Conservation (phyloP, 2,329 filamentous ascomycete genomes). For the Magnaporthiopsis incrustans region DNA sequence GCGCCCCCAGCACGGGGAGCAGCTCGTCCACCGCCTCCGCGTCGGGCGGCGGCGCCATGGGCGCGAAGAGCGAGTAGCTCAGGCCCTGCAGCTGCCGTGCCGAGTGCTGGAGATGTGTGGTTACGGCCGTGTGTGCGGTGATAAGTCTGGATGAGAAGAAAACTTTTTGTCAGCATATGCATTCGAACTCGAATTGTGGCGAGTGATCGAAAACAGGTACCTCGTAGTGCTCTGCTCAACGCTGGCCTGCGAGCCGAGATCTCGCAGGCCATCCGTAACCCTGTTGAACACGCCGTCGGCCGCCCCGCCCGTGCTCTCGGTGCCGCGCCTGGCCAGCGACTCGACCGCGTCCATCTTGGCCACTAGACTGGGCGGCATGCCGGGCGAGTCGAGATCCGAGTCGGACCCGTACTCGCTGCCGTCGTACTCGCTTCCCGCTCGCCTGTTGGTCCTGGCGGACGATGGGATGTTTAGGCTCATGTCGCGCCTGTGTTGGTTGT, state of each 20-base stretch:
- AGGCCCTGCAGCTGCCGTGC: conserved; percentile 68
- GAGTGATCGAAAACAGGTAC: conserved; percentile 30
- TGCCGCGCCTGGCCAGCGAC: conserved; percentile 56
- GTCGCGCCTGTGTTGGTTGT: conserved; percentile 18
- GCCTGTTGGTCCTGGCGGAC: conserved; percentile 38
- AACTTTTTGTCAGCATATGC: too few species aligned
- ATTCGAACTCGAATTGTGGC: not conserved
- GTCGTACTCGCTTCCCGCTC: conserved; percentile 54
- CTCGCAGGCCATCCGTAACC: conserved; percentile 60
- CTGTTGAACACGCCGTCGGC: conserved; percentile 60
- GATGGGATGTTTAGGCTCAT: conserved; percentile 35
- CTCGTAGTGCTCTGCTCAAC: conserved; percentile 66
- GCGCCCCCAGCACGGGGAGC: conserved; percentile 57
- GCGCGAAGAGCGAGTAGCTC: conserved; percentile 62
- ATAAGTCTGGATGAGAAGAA: conserved; percentile 49
- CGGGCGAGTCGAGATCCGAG: conserved; percentile 60
- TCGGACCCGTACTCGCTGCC: conserved; percentile 69
- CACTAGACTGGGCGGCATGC: conserved; percentile 58
- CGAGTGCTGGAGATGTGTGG: conserved; percentile 68
- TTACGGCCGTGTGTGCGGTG: conserved; percentile 66
- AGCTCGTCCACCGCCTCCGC: conserved; percentile 59
- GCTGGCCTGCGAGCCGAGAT: conserved; percentile 64
- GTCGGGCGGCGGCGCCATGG: conserved; percentile 55
- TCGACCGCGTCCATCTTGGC: conserved; percentile 66
- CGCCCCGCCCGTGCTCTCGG: conserved; percentile 57